A percentile compares a stretch with the other conserved stretches of the same genome.
Evolutionary conservation across 2,329 filamentous ascomycete genomes (phyloP).

Genomic region (Fusarium sp.): DNA sequence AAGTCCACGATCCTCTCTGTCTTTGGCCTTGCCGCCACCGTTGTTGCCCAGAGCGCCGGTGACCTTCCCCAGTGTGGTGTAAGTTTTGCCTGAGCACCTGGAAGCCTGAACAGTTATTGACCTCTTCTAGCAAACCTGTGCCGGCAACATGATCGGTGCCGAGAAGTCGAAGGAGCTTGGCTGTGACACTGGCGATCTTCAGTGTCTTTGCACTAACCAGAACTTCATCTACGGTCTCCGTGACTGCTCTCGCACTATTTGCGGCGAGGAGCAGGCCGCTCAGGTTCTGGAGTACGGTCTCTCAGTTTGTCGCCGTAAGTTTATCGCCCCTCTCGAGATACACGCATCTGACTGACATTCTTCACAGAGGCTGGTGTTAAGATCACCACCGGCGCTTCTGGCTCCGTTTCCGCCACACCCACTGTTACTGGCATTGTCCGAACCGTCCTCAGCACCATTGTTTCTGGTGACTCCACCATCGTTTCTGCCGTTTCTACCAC

Average conservation of each 20-base stretch:
- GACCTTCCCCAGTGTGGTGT: conserved; percentile 64
- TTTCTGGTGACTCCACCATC: conserved; percentile 48
- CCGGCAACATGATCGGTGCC: conserved; percentile 60
- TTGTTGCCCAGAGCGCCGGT: conserved; percentile 53
- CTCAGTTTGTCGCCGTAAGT: conserved; percentile 52
- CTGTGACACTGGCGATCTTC: conserved; percentile 54
- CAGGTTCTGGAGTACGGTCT: conserved; percentile 53
- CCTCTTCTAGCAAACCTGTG: conserved; percentile 57
- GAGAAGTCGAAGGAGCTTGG: conserved; percentile 56
- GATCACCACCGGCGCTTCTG: conserved; percentile 46
- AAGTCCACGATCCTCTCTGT: conserved; percentile 59
- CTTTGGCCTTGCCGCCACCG: conserved; percentile 54
- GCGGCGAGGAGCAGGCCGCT: conserved; percentile 49
- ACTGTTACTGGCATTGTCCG: conserved; percentile 43
- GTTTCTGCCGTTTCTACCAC: conserved; percentile 52
- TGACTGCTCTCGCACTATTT: conserved; percentile 61
- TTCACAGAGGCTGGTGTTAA: conserved; percentile 47
- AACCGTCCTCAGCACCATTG: conserved; percentile 50
- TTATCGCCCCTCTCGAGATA: background rate
- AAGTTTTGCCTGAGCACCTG: conserved; percentile 45
- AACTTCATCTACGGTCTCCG: conserved; percentile 62
- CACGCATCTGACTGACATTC: conserved; percentile 36
- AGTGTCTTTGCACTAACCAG: conserved; percentile 59
- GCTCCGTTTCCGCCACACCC: conserved; percentile 34
- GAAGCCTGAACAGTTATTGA: conserved; percentile 12